Base-by-base conservation (phyloP, 1,284 basidiomycete species). In the Phellopilus nigrolimitatus region DNA sequence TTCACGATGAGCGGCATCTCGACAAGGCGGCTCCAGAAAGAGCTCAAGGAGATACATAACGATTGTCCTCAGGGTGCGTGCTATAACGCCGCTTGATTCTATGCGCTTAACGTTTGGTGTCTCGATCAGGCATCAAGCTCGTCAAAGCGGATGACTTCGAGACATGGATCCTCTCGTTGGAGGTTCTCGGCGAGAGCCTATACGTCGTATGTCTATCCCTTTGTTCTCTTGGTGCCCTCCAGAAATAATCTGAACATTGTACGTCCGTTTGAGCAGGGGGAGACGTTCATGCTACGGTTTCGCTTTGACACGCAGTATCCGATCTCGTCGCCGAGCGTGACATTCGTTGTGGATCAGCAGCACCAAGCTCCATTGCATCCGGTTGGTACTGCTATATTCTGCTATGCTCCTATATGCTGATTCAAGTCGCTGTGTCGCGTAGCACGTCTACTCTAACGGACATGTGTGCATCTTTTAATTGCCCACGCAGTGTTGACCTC, bases 361-460 rank as follows among this genome's bases (percentile, higher is more conserved):
- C 72, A 72, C 54, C 68, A 79, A 58, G 75, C 85, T 15, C 88
- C 88, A 12, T 63, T 85, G 30, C 88, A 91, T 64, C 88, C 88
- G 9, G 86, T 88, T 63, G 53, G 83, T 74, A 36, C 10, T n/a
- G 3, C 13, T 37, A 15, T 24, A 45, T n/a, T 38, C 37, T 28
- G 27, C 19, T 53, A 25, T 12, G 33, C 51, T 25, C 52, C 47
- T 37, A 42, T 51, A 21, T 54, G 33, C 58, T 62, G 47, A 59
- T 48, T 54, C 17, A n/a, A 31, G 19, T 43, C 30, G 25, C 33
- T 3, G 10, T 47, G 25, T 42, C 47, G 51, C 49, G 38, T 57
- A 88, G 86, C 88, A 90, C 61, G 84, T 90, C 42, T 91, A 91
- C 63, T 88, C 86, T 7, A 91, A 91, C 63, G 88, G 88, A 42